Base-by-base conservation (phyloP, 2,329 filamentous ascomycete genomes). In the Trichoderma asperellum region DNA sequence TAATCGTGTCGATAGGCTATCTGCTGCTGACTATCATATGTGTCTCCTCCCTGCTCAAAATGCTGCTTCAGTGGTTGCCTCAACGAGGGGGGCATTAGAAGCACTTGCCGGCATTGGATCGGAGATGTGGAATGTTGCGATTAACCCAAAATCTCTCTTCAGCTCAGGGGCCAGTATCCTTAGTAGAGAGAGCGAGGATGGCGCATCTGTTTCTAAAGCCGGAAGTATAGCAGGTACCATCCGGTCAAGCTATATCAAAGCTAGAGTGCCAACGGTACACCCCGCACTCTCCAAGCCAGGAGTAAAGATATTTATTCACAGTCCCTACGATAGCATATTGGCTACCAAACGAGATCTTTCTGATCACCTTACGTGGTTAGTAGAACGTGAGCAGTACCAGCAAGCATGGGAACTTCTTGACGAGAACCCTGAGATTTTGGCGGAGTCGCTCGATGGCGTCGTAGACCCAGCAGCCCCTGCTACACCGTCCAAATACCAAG, bases 251-350 rank as follows among this genome's bases (percentile, higher is more conserved):
- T 71, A 72, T 8, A 72, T 72, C 12, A 76, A 74, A 52, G 68
- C 75, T 7, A 70, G 72, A 4, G 72, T 76, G 3, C 78, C 79
- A 47, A 79, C 82, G 14, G 81, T 85, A 2, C 85, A 90, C 76
- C 80, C 87, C 67, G 84, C 83, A 74, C 78, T 91, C 72, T 75
- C 85, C 73, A 85, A 88, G 75, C 83, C 83, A 62, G 85, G 87
- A 1, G 79, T 85, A 74, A 86, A 98, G 76, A 92, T 99, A 18
- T 97, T 97, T 77, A 93, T 99, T 52, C 94, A 97, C 75, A 97
- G 94, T 74, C 96, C 96, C 0, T 99, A 96, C 76, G 96, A 99
- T 79, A 98, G 94, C 75, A 91, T 98, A n/a, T 83, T 97, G 67
- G 93, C 93, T 0, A 93, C 96, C 2, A 94, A 94, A 77, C 87